A percentile compares a stretch with the other conserved stretches of the same genome.
Conservation (phyloP, 106 monocot genomes). For the Dendrobium catenatum region DNA sequence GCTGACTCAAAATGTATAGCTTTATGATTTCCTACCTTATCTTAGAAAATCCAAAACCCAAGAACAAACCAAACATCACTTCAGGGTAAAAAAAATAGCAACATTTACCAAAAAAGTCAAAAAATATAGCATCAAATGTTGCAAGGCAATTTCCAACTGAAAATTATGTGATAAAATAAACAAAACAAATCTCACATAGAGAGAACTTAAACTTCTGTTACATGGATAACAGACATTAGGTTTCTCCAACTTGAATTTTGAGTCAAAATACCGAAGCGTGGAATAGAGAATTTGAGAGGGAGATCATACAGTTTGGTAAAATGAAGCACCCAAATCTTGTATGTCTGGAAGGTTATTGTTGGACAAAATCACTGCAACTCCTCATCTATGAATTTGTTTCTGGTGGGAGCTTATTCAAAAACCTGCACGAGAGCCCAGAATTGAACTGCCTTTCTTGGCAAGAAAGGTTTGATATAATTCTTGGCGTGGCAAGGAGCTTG, state of each 20-base stretch:
- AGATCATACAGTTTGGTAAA: conserved; percentile 72
- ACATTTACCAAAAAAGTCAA: background rate
- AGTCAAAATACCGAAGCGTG: no score
- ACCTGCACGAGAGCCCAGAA: conserved; percentile 51
- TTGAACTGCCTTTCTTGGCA: conserved; percentile 55
- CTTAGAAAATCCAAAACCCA: background rate
- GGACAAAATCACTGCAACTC: conserved; percentile 85
- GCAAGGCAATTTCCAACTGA: no score
- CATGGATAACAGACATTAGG: no score
- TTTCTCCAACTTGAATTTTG: no score
- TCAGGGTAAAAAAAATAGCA: background rate
- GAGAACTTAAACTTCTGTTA: no score
- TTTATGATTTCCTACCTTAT: background rate
- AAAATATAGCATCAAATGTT: background rate
- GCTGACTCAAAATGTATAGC: background rate
- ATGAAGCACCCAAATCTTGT: conserved; percentile 72
- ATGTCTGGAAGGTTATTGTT: conserved; percentile 72
- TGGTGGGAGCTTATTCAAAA: conserved; percentile 70
- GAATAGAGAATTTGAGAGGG: conserved; percentile 34
- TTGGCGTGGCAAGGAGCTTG: conserved; percentile 65
- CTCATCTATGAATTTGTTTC: conserved; percentile 86
- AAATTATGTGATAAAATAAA: no score
- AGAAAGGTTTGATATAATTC: conserved; percentile 73
- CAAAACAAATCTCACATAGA: no score
- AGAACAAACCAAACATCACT: background rate